Evolutionary conservation across 371 early-diverging fungal genomes (phyloP).

Genomic region (Catenaria anguillulae): DNA sequence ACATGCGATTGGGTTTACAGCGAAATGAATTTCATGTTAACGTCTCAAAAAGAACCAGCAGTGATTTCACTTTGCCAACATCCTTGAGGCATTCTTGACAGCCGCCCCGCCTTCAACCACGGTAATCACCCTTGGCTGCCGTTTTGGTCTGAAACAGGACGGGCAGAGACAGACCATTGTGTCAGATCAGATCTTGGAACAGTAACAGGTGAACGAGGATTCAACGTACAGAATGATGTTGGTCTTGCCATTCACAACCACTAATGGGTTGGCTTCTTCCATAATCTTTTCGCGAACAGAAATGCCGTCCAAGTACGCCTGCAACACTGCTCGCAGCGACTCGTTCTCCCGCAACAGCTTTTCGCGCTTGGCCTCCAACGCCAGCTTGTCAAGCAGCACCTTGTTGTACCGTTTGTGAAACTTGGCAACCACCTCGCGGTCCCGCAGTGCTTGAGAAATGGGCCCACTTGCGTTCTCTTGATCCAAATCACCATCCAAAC

Average conservation of each 20-base stretch:
- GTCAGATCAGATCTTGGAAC: neutral
- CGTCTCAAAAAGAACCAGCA: too few species aligned
- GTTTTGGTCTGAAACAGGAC: neutral
- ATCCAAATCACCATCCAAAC: neutral
- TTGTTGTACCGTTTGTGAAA: slow-evolving; percentile 38
- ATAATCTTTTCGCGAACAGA: slow-evolving; percentile 28
- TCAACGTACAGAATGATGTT: slow-evolving; percentile 9
- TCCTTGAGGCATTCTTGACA: neutral
- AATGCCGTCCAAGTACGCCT: slow-evolving; percentile 38
- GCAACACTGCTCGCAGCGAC: slow-evolving; percentile 24
- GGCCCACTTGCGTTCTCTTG: neutral
- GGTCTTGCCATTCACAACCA: slow-evolving; percentile 34
- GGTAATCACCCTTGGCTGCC: neutral
- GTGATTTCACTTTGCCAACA: too few species aligned
- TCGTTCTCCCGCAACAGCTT: slow-evolving; percentile 28
- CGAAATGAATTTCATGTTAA: too few species aligned
- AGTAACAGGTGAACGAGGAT: neutral
- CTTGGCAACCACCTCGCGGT: slow-evolving; percentile 5
- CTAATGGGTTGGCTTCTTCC: slow-evolving; percentile 26
- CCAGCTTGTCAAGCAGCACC: slow-evolving; percentile 26
- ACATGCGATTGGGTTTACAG: too few species aligned
- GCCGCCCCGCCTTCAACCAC: neutral
- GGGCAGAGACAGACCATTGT: neutral
- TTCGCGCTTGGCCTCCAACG: slow-evolving; percentile 22
- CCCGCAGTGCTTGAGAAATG: neutral